Percentiles rank a stretch among this genome's conserved stretches.
phyloP scores from a whole-genome alignment of 805 yeast genomes.

The Torulaspora indica region DNA sequence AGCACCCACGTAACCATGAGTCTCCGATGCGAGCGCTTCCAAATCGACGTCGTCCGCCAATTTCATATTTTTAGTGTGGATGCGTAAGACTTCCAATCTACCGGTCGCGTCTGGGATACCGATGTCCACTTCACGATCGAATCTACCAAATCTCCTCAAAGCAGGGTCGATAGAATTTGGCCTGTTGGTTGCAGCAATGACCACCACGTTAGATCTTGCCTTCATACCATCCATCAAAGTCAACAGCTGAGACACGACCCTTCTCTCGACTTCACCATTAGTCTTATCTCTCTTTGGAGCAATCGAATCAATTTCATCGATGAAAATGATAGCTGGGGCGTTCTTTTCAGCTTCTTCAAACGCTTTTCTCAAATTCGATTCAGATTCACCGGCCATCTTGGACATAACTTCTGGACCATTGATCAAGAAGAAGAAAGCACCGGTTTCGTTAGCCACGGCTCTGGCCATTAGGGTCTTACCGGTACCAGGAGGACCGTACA shows the following conservation, averaged over 20 bases:
- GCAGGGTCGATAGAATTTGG: conserved; percentile 75
- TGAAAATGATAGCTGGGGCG: conserved; percentile 95
- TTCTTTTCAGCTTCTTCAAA: conserved; percentile 99
- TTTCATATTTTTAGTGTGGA: conserved; percentile 98
- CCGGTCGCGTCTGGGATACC: conserved; percentile 99
- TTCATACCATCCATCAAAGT: conserved; percentile 99
- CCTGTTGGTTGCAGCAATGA: conserved; percentile 92
- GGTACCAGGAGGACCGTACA: conserved; percentile 99
- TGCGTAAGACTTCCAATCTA: conserved; percentile 91
- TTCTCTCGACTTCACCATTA: conserved; percentile 98
- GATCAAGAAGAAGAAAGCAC: conserved; percentile 95
- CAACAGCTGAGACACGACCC: conserved; percentile 96
- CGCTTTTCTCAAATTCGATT: conserved; percentile 93
- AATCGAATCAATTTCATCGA: conserved; percentile 97
- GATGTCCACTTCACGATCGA: conserved; percentile 85
- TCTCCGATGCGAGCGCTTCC: conserved; percentile 92
- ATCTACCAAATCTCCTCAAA: conserved; percentile 83
- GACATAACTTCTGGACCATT: conserved; percentile 99
- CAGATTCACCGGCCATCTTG: conserved; percentile 99
- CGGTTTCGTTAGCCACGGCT: conserved; percentile 99
- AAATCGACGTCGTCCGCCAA: conserved; percentile 91
- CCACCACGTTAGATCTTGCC: conserved; percentile 97
- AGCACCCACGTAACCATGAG: conserved; percentile 99
- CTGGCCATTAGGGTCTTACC: conserved; percentile 99
- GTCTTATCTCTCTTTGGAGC: conserved; percentile 99